Conservation (phyloP, 148 eudicot species). For the Spergularia bocconei region DNA sequence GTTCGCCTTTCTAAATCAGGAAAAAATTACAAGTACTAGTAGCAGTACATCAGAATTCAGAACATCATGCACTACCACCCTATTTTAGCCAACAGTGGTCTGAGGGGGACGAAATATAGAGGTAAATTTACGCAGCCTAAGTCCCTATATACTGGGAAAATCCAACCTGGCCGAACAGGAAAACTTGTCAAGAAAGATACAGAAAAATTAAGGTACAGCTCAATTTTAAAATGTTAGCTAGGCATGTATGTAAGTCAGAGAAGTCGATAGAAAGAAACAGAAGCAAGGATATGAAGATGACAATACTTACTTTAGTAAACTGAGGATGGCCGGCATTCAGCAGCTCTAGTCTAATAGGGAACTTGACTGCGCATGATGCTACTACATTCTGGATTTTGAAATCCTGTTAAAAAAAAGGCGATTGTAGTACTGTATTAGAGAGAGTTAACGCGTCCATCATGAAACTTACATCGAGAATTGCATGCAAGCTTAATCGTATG, state of each 20-base stretch:
- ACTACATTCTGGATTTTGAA: slow-evolving; percentile 82
- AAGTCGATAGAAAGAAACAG: background rate
- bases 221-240: background rate
- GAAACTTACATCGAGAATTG: too few species aligned
- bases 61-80: too few species aligned
- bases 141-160: too few species aligned
- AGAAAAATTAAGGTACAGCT: background rate
- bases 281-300: background rate
- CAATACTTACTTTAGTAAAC: slow-evolving; percentile 61
- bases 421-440: too few species aligned
- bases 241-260: background rate
- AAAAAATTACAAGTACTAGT: too few species aligned
- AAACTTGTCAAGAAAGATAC: background rate
- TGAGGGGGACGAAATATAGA: too few species aligned
- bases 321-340: slow-evolving; percentile 61
- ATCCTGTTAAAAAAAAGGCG: slow-evolving; percentile 36
- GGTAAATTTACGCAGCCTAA: too few species aligned
- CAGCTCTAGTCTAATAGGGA: slow-evolving; percentile 73
- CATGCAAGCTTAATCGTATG: too few species aligned
- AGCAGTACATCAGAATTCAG: too few species aligned
- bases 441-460: too few species aligned
- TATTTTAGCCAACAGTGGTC: too few species aligned
- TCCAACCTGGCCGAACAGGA: background rate
- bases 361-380: slow-evolving; percentile 72
- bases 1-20: too few species aligned